These are phyloP conservation scores for Fusarium guadeloupense DNA, from an alignment of 2,329 filamentous ascomycete species.

Conservation along the genomic window DNA sequence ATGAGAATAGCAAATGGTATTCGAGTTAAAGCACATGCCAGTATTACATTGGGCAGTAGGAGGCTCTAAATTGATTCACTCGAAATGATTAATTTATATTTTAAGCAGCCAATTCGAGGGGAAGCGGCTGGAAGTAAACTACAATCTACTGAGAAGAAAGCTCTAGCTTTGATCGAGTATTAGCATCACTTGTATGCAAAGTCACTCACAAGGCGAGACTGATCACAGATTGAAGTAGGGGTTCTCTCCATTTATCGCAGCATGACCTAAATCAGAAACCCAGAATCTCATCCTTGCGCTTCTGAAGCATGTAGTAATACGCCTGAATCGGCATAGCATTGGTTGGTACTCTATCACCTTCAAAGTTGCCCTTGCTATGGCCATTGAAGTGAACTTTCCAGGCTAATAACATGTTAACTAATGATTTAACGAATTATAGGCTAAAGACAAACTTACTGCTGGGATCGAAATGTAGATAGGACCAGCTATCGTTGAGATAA, in stretches of 20 bases:
- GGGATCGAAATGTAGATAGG: constrained; percentile 55
- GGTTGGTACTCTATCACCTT: constrained; percentile 45
- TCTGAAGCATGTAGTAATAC: constrained; percentile 49
- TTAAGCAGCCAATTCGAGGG: no score
- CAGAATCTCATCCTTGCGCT: constrained; percentile 44
- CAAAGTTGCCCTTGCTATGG: constrained; percentile 47
- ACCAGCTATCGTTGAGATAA: constrained; percentile 60
- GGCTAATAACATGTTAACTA: constrained; percentile 39
- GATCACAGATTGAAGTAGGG: not conserved
- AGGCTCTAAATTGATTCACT: no score
- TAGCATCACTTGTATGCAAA: no score
- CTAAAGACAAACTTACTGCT: constrained; percentile 52
- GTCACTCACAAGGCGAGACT: no score
- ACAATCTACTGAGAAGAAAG: no score
- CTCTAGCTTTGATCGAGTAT: no score
- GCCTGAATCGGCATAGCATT: constrained; percentile 42
- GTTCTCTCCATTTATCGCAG: not conserved
- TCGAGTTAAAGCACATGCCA: no score
- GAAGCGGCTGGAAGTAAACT: no score
- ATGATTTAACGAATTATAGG: rapidly evolving
- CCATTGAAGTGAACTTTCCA: constrained; percentile 53
- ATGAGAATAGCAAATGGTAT: no score
- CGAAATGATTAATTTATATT: no score
- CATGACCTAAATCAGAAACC: not conserved
- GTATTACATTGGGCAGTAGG: no score